Evolutionary conservation across 2,329 filamentous ascomycete species (phyloP).

Genomic region (Myrmaecium sp.): DNA sequence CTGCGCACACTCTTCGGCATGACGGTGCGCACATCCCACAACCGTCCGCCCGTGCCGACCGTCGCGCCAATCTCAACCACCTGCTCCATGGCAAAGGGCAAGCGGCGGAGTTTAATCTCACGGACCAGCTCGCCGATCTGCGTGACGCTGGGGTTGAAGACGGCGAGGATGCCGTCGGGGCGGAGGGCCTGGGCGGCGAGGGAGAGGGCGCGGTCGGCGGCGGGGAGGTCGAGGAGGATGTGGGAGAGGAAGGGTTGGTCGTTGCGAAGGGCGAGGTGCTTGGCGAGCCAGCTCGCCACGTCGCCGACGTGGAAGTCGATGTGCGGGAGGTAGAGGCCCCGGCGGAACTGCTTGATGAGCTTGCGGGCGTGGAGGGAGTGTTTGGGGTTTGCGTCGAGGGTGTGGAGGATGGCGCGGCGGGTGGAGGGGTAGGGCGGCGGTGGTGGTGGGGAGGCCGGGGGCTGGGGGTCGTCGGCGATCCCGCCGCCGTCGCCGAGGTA

Average conservation of each 20-base stretch:
- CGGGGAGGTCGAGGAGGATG: slow-evolving; percentile 58
- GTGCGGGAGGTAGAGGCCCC: slow-evolving; percentile 51
- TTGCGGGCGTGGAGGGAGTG: slow-evolving; percentile 48
- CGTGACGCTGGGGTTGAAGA: slow-evolving; percentile 65
- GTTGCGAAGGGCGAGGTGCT: neutral
- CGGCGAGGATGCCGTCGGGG: slow-evolving; percentile 45
- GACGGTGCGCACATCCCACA: slow-evolving; percentile 46
- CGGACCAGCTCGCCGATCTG: slow-evolving; percentile 53
- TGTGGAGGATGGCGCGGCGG: slow-evolving; percentile 56
- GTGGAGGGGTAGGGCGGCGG: too few species aligned
- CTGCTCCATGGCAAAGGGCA: slow-evolving; percentile 42
- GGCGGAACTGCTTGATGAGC: slow-evolving; percentile 48
- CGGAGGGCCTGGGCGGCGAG: slow-evolving; percentile 41
- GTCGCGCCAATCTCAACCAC: slow-evolving; percentile 42
- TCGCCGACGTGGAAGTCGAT: slow-evolving; percentile 59
- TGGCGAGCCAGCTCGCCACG: slow-evolving; percentile 43
- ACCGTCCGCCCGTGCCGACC: too few species aligned
- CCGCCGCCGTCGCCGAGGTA: slow-evolving; percentile 18
- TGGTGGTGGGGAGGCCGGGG: too few species aligned
- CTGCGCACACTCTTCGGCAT: slow-evolving; percentile 17
- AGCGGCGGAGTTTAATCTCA: slow-evolving; percentile 32
- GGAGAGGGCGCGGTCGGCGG: slow-evolving; percentile 35
- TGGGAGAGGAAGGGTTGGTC: slow-evolving; percentile 52
- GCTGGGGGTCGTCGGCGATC: slow-evolving; percentile 15
- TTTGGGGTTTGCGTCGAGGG: slow-evolving; percentile 46